A percentile compares a stretch with the other conserved stretches of the same genome.
Conservation (phyloP, 805 yeast genomes). For the Wickerhamiella azymoides region DNA sequence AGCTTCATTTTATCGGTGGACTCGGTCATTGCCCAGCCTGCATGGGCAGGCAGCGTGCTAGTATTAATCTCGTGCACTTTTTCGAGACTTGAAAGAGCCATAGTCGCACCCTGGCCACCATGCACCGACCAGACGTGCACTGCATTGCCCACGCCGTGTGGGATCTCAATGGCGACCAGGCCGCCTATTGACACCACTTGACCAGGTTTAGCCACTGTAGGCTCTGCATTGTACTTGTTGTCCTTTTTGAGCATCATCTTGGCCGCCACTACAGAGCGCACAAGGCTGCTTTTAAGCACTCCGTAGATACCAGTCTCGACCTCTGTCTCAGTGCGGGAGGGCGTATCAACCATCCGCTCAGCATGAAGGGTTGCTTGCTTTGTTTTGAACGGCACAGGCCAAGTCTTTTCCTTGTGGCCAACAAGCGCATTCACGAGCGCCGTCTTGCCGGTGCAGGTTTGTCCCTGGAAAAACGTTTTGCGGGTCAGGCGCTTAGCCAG, state of each 20-base stretch:
- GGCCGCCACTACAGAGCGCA: slow-evolving; percentile 19
- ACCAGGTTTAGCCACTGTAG: slow-evolving; percentile 21
- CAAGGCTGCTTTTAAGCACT: slow-evolving; percentile 11
- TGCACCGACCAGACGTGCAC: slow-evolving; percentile 23
- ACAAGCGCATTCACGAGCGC: slow-evolving; percentile 57
- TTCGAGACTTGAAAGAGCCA: slow-evolving; percentile 17
- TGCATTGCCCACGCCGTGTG: slow-evolving; percentile 13
- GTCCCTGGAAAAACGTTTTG: slow-evolving; percentile 44
- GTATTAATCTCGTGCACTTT: slow-evolving; percentile 14
- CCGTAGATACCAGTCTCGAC: slow-evolving; percentile 11
- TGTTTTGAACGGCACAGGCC: slow-evolving; percentile 59
- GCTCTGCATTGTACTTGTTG: slow-evolving; percentile 16
- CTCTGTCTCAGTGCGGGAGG: slow-evolving; percentile 25
- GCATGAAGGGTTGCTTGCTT: slow-evolving; percentile 26
- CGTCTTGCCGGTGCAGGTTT: slow-evolving; percentile 84
- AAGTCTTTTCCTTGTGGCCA: slow-evolving; percentile 28
- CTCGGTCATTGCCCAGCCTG: slow-evolving; percentile 18
- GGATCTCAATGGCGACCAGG: slow-evolving; percentile 20
- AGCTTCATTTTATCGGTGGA: slow-evolving; percentile 8
- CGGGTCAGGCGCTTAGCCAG: slow-evolving; percentile 28
- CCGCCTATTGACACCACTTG: slow-evolving; percentile 26
- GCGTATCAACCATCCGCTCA: slow-evolving; percentile 27
- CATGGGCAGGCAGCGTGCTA: slow-evolving; percentile 13
- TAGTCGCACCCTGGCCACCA: slow-evolving; percentile 16
- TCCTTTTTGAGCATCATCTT: slow-evolving; percentile 15